Conservation (phyloP, 768 basidiomycete species). For the Suillus subluteus region DNA sequence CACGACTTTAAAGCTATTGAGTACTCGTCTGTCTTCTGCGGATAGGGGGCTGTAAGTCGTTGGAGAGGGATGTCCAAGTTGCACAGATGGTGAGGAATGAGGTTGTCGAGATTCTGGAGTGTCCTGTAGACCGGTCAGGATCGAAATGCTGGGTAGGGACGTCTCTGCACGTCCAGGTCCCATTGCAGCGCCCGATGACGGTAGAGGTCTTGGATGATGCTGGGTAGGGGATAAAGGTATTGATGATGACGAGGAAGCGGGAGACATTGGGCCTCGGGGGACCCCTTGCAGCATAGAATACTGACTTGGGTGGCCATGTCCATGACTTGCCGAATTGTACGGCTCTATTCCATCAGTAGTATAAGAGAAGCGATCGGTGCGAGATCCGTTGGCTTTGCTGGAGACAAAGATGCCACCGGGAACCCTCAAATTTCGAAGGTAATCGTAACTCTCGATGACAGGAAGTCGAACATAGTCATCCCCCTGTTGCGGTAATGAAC, state of each 20-base stretch:
- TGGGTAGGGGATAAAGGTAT: slow-evolving; percentile 17
- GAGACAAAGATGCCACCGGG: slow-evolving; percentile 76
- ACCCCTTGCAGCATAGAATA: slow-evolving; percentile 21
- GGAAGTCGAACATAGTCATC: slow-evolving; percentile 73
- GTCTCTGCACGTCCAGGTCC: slow-evolving; percentile 13
- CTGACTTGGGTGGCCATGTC: slow-evolving; percentile 11
- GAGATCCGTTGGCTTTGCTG: slow-evolving; percentile 53
- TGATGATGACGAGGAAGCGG: slow-evolving; percentile 22
- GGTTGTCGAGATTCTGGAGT: slow-evolving; percentile 9
- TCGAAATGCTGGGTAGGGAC: slow-evolving; percentile 29
- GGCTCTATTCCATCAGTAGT: slow-evolving; percentile 22
- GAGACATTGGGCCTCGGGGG: slow-evolving; percentile 16
- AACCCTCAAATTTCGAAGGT: slow-evolving; percentile 66
- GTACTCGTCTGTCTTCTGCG: slow-evolving; percentile 60
- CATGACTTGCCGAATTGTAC: slow-evolving; percentile 13
- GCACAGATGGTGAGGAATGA: slow-evolving; percentile 20
- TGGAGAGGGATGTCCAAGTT: slow-evolving; percentile 28
- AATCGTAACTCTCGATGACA: slow-evolving; percentile 74
- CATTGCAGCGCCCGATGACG: slow-evolving; percentile 10
- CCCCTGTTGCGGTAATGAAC: slow-evolving; percentile 44
- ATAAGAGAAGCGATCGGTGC: slow-evolving; percentile 27
- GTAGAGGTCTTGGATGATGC: slow-evolving; percentile 14
- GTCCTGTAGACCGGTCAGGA: slow-evolving; percentile 16
- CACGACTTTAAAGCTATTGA: slow-evolving; percentile 58
- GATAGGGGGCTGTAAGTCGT: slow-evolving; percentile 45